These are phyloP conservation scores for Arctostaphylos glauca DNA, from an alignment of 148 eudicot species.

Conservation along the genomic window DNA sequence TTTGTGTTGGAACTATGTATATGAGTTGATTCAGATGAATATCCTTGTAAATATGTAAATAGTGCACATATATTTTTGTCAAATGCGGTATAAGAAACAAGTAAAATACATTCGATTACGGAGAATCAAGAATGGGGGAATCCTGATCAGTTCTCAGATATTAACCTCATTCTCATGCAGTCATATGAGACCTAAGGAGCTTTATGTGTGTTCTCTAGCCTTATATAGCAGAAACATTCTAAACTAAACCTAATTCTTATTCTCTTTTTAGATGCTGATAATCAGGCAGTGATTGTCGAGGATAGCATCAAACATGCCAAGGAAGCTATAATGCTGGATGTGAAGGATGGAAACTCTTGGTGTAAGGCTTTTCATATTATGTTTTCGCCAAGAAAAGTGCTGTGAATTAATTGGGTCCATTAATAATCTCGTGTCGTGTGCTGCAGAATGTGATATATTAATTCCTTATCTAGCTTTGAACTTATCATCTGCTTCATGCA, in stretches of 20 bases:
- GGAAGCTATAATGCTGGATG: slow-evolving; percentile 86
- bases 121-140: neutral
- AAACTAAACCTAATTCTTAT: slow-evolving; percentile 8
- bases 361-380: slow-evolving; percentile 51
- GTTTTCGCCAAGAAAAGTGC: neutral
- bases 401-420: neutral
- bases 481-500: neutral
- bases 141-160: neutral
- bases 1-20: neutral
- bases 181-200: neutral
- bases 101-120: neutral
- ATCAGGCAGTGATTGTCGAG: slow-evolving; percentile 62
- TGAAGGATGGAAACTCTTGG: slow-evolving; percentile 94
- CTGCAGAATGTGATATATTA: neutral
- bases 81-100: neutral
- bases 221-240: neutral
- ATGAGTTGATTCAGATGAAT: neutral
- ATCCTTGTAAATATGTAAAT: neutral
- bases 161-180: neutral
- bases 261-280: slow-evolving; percentile 56
- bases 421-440: neutral
- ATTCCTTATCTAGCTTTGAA: neutral
- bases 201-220: neutral
- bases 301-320: slow-evolving; percentile 88
- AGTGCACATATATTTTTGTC: neutral